Percentiles rank a stretch among this genome's conserved stretches.
Conservation (phyloP, 805 yeast species). For the Scheffersomyces stipitis region DNA sequence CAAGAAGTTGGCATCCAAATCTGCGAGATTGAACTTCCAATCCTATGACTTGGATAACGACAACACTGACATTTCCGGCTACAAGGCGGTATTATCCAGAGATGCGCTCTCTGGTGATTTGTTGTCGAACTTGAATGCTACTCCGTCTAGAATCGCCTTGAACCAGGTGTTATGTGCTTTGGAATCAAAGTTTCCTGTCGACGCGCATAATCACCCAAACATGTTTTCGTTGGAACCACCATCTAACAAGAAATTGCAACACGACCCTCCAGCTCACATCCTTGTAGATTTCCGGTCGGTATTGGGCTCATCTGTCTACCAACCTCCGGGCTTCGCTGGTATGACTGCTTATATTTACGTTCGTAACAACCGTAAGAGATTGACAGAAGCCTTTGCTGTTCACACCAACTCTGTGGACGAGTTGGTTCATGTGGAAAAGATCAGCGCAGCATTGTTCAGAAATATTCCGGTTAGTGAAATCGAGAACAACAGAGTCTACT, state of each 20-base stretch:
- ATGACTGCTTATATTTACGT: constrained; percentile 72
- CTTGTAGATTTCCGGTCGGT: constrained; percentile 77
- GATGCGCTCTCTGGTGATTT: constrained; percentile 59
- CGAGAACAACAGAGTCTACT: constrained; percentile 62
- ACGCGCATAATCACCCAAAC: constrained; percentile 28
- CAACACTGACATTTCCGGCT: constrained; percentile 57
- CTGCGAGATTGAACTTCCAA: constrained; percentile 39
- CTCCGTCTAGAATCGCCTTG: constrained; percentile 61
- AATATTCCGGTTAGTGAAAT: constrained; percentile 71
- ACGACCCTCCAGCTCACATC: constrained; percentile 61
- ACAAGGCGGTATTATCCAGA: constrained; percentile 67
- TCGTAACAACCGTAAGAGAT: constrained; percentile 58
- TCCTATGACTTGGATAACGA: constrained; percentile 41
- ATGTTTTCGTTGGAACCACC: constrained; percentile 44
- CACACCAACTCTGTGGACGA: constrained; percentile 59
- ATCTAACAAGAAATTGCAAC: constrained; percentile 46
- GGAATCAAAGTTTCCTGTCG: constrained; percentile 67
- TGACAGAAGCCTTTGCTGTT: constrained; percentile 80
- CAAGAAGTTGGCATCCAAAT: constrained; percentile 51
- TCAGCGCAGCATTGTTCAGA: constrained; percentile 77
- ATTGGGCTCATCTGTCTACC: constrained; percentile 52
- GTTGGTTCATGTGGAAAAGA: constrained; percentile 56
- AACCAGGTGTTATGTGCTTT: constrained; percentile 72
- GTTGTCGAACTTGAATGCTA: constrained; percentile 38
- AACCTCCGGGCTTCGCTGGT: constrained; percentile 68